A percentile compares a stretch with the other conserved stretches of the same genome.
phyloP scores from a whole-genome alignment of 1,139 yeast genomes.

The Wickerhamomyces sp. region DNA sequence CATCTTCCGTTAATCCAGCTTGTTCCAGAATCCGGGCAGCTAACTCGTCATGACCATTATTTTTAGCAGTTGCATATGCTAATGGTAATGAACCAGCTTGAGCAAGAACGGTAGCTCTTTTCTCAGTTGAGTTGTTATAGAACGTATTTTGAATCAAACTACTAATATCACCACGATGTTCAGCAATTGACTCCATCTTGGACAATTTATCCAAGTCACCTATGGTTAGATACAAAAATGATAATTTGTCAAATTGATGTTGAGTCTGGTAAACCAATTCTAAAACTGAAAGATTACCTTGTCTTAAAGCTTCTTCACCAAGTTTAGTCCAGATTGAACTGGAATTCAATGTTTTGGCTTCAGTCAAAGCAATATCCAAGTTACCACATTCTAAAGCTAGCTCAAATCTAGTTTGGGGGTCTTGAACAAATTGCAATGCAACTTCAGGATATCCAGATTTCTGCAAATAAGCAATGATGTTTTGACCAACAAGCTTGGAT shows the following conservation, averaged over 20 bases:
- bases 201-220: conserved; percentile 73
- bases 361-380: conserved; percentile 78
- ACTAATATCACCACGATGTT: conserved; percentile 76
- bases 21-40: conserved; percentile 69
- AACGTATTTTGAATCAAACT: conserved; percentile 81
- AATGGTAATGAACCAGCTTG: conserved; percentile 81
- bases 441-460: conserved; percentile 92
- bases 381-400: conserved; percentile 93
- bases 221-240: conserved; percentile 78
- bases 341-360: conserved; percentile 74
- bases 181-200: conserved; percentile 89
- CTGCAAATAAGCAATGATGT: conserved; percentile 90
- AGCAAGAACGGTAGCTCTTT: conserved; percentile 70
- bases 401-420: conserved; percentile 93
- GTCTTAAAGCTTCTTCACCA: conserved; percentile 81
- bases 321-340: conserved; percentile 74
- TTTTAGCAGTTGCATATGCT: conserved; percentile 90
- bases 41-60: conserved; percentile 73
- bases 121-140: conserved; percentile 69
- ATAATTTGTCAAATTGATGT: conserved; percentile 80
- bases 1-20: conserved; percentile 59
- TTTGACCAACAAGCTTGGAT: conserved; percentile 94
- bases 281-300: conserved; percentile 82
- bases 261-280: conserved; percentile 89
- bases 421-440: conserved; percentile 94